Percentiles rank a stretch among this genome's conserved stretches.
Evolutionary conservation across 225 moss, liverwort and hornwort genomes (phyloP).

Genomic region (Pseudoscleropodium purum): DNA sequence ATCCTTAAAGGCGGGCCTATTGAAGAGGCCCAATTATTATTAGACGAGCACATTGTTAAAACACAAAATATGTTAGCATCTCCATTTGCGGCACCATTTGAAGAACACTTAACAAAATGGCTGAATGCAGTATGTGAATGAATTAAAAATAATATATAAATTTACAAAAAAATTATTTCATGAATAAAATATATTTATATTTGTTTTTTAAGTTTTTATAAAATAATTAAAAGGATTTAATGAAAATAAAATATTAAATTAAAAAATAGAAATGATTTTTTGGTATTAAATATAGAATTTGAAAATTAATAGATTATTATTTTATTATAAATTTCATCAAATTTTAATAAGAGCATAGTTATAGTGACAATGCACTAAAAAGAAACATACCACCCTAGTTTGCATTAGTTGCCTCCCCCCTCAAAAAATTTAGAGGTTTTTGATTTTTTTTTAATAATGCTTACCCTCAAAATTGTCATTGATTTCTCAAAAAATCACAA

Average conservation of each 20-base stretch:
- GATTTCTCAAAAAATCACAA: too few relatives aligned
- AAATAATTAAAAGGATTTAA: not conserved
- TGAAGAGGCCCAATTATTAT: constrained; percentile 73
- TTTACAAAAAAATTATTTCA: too few relatives aligned
- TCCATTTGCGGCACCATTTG: constrained; percentile 75
- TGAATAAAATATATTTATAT: too few relatives aligned
- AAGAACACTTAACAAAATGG: constrained; percentile 51
- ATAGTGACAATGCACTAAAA: not conserved
- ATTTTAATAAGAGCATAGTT: not conserved
- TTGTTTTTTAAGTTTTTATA: rapidly evolving
- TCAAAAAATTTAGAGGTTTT: too few relatives aligned
- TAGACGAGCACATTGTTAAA: constrained; percentile 79
- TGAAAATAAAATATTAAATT: too few relatives aligned
- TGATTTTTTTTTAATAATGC: too few relatives aligned
- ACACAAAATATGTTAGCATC: constrained; percentile 89
- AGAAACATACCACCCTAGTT: too few relatives aligned
- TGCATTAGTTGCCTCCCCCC: too few relatives aligned
- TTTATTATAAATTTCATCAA: not conserved
- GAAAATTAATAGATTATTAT: too few relatives aligned
- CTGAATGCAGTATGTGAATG: constrained; percentile 33
- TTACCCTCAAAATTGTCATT: too few relatives aligned
- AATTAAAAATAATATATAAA: not conserved
- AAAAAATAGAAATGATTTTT: too few relatives aligned
- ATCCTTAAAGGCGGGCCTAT: constrained; percentile 83
- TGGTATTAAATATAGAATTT: too few relatives aligned